phyloP scores from a whole-genome alignment of 164 flowering plant species.

The Vitis cinerea region DNA sequence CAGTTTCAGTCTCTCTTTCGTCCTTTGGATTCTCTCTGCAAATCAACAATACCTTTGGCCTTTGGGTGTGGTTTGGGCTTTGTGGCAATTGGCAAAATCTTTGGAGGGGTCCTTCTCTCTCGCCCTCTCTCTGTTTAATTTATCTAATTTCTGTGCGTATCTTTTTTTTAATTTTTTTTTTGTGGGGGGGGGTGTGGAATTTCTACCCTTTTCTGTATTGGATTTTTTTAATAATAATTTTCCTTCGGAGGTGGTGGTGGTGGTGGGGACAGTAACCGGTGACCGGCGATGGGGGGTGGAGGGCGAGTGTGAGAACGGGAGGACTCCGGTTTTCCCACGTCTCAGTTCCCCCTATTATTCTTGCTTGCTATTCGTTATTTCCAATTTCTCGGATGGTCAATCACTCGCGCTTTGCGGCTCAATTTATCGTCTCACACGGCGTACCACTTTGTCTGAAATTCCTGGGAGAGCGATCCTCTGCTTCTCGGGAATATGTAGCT shows the following conservation, averaged over 20 bases:
- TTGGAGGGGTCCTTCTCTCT: slow-evolving; percentile 20
- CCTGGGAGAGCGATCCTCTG: too few relatives aligned
- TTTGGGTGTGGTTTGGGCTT: slow-evolving; percentile 21
- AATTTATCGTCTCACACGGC: neutral
- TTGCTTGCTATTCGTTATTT: too few relatives aligned
- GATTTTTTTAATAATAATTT: too few relatives aligned
- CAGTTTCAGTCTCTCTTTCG: slow-evolving; percentile 17
- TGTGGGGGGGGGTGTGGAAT: neutral
- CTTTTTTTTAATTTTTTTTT: neutral
- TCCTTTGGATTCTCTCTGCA: slow-evolving; percentile 32
- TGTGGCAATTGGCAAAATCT: slow-evolving; percentile 16
- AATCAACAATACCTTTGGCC: slow-evolving; percentile 28
- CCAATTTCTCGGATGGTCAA: slow-evolving; percentile 8
- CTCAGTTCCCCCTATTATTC: neutral
- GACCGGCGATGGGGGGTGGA: slow-evolving; percentile 20
- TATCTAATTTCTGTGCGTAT: neutral
- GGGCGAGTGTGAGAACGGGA: slow-evolving; percentile 1
- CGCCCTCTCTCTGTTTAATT: neutral
- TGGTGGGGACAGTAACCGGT: slow-evolving; percentile 13
- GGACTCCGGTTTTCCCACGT: slow-evolving; percentile 11
- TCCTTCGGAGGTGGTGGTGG: neutral
- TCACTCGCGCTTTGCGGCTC: neutral
- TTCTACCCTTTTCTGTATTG: too few relatives aligned
- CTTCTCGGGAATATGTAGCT: too few relatives aligned
- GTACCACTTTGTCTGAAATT: too few relatives aligned